A percentile compares a stretch with the other conserved stretches of the same genome.
These are phyloP conservation scores for Fusarium hainanense DNA, from an alignment of 2,329 filamentous ascomycete genomes.

Conservation along the genomic window DNA sequence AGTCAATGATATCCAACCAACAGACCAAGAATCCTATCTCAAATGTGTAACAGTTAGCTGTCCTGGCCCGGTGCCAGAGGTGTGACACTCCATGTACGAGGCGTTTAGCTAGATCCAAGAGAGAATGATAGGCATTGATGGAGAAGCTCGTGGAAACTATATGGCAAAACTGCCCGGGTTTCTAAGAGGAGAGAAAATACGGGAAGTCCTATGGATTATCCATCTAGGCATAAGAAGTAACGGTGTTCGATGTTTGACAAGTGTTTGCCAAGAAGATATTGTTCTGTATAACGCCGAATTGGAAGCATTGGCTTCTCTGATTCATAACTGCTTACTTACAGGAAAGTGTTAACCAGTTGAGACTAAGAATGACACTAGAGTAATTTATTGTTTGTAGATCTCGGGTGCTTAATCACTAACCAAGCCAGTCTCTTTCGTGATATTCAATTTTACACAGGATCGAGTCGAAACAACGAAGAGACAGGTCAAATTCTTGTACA, in stretches of 20 bases:
- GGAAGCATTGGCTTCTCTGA: not conserved
- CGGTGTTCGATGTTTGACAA: not conserved
- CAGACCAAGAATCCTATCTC: not conserved
- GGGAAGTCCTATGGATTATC: not conserved
- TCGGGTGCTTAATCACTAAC: not conserved
- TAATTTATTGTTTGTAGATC: not conserved
- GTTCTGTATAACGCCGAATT: not conserved
- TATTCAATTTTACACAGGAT: not conserved
- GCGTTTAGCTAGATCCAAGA: not conserved
- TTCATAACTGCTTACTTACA: not conserved
- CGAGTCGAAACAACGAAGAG: not conserved
- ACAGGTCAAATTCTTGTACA: not conserved
- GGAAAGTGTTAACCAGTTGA: not conserved
- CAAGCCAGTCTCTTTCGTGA: not conserved
- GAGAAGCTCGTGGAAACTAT: not conserved
- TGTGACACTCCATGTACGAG: not conserved
- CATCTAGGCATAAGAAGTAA: not conserved
- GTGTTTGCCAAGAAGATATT: not conserved
- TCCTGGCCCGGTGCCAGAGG: not conserved
- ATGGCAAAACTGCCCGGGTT: not conserved
- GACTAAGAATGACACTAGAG: not conserved
- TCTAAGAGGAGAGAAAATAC: not conserved
- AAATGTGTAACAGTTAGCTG: not conserved
- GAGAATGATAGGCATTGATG: not conserved
- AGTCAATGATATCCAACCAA: too few species aligned